Percentiles rank a stretch among this genome's conserved stretches.
These are phyloP conservation scores for Rhodotorula diobovata DNA, from an alignment of 768 basidiomycete species.

Conservation along the genomic window DNA sequence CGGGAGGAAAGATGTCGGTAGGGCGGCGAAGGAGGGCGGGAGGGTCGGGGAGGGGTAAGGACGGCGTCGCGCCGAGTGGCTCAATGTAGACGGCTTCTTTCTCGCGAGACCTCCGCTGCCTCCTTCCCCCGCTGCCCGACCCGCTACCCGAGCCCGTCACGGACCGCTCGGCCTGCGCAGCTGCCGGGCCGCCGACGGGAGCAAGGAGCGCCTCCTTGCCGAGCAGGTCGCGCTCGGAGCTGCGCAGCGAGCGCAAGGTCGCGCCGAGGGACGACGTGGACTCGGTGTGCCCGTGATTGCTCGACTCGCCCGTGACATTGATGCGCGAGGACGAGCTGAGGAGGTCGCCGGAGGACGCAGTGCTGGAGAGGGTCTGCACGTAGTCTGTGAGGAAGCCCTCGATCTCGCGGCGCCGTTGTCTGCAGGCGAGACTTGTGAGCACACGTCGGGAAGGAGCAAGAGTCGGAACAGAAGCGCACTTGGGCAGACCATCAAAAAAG, in stretches of 20 bases:
- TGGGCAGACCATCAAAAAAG: slow-evolving; percentile 23
- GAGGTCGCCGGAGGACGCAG: background rate
- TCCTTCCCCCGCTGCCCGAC: background rate
- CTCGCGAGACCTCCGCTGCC: no score
- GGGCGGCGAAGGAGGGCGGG: slow-evolving; percentile 27
- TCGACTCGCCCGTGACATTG: background rate
- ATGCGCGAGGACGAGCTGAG: slow-evolving; percentile 1
- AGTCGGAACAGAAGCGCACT: slow-evolving; percentile 2
- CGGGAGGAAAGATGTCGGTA: slow-evolving; percentile 15
- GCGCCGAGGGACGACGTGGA: slow-evolving; percentile 22
- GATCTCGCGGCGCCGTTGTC: slow-evolving; percentile 22
- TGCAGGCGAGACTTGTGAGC: background rate
- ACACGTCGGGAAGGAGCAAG: no score
- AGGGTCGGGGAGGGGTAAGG: slow-evolving; percentile 1
- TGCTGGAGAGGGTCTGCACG: slow-evolving; percentile 15
- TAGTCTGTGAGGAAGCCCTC: slow-evolving; percentile 27
- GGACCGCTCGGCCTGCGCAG: background rate
- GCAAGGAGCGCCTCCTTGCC: background rate
- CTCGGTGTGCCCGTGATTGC: slow-evolving; percentile 2
- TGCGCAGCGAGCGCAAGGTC: slow-evolving; percentile 16
- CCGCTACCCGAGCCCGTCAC: slow-evolving; percentile 4
- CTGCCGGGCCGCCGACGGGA: background rate
- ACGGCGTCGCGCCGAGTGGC: background rate
- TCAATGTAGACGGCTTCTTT: background rate
- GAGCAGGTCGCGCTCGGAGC: slow-evolving; percentile 22